Evolutionary conservation across 305 asterid genomes (phyloP), one percentile per base, ranked within the genome.

Genomic region (Fraxinus ornus): DNA sequence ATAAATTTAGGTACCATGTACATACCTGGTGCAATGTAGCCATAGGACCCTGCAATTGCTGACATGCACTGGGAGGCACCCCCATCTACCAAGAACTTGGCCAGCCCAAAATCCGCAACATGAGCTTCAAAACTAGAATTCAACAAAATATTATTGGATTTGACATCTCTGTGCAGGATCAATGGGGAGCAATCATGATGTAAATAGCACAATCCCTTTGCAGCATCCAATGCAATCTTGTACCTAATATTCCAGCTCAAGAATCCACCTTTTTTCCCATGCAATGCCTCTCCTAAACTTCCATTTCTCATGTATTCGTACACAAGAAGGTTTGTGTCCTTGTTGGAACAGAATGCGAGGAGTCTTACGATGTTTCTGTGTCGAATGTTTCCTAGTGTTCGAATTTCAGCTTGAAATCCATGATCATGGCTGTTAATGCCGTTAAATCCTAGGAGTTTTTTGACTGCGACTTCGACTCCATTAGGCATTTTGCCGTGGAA

Each of bases 21-120:
- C 66, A 84, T 91, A 96, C 99, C 99, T 80, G 99, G 99, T 79
- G 99, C 99, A 80, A 96, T 96, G 86, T 96, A 96, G 41, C 99
- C 99, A 78, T 94, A 96, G 12, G 99, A 96, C 8, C 99, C 99
- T 3, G 97, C 98, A 73, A 96, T 83, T 6, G 97, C 98, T 15
- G 99, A 96, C 99, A 96, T 96, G 88, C 98, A 94, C 80, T 96
- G 95, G 9, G 98, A 94, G 33, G 98, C 97, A 7, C 91, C 97
- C 26, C 91, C 94, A 44, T 89, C 99, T n/a, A 84, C 91, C 88
- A 94, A 84, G 88, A 90, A 96, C 87, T 93, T 96, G 1, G 99
- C 99, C 84, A 96, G 79, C 39, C 99, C 99, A 47, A 96, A 96
- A 87, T 96, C 99, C 0, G 99, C 99, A 26, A 96, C 99, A 62